Evolutionary conservation across 306 rosid species (phyloP).

Genomic region (cucumber (Cucumis sativus)): DNA sequence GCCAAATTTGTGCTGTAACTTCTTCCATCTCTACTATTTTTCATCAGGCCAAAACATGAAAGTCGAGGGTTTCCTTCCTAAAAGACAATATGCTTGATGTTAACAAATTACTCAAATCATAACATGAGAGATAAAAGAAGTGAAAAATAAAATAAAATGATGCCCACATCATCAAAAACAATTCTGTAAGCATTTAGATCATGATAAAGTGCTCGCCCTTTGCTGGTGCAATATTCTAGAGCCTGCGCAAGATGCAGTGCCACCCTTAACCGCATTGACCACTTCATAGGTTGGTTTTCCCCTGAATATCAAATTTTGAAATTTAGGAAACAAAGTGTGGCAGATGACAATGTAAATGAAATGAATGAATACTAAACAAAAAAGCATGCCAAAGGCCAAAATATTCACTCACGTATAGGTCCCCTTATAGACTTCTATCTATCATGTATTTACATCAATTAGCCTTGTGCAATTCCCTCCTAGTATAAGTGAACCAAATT

Average conservation of each 20-base stretch:
- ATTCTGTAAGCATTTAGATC: constrained; percentile 93
- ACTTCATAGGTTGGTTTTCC: constrained; percentile 90
- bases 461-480: neutral
- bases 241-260: constrained; percentile 91
- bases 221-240: constrained; percentile 84
- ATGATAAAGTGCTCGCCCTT: constrained; percentile 85
- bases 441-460: neutral
- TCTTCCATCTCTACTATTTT: constrained; percentile 95
- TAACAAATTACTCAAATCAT: constrained; percentile 9
- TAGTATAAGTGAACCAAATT: neutral
- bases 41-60: constrained; percentile 96
- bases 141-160: constrained; percentile 9
- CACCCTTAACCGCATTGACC: constrained; percentile 94
- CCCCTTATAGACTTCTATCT: neutral
- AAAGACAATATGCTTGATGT: constrained; percentile 5
- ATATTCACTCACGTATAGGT: neutral
- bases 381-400: neutral
- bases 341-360: neutral
- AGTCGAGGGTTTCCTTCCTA: constrained; percentile 92
- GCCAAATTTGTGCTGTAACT: constrained; percentile 95
- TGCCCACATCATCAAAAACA: constrained; percentile 77
- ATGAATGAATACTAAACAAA: neutral
- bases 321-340: neutral
- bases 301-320: constrained; percentile 35
- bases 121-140: neutral